Evolutionary conservation across 805 yeast genomes (phyloP).

Genomic region (Candida sithepensis): DNA sequence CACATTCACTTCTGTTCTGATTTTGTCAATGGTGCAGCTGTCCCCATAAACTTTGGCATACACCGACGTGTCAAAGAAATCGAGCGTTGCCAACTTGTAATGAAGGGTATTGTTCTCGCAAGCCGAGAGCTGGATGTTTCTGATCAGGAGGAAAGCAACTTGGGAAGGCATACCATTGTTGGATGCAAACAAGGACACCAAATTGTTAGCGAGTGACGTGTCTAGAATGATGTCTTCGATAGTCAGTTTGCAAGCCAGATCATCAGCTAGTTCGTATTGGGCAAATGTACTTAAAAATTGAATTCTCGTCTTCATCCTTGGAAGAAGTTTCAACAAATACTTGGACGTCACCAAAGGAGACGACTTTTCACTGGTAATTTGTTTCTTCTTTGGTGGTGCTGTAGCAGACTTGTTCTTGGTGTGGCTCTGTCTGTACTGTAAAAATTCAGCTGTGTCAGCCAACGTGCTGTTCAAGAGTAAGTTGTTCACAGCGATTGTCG

Average conservation of each 20-base stretch:
- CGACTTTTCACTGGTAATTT: neutral
- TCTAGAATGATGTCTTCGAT: conserved; percentile 27
- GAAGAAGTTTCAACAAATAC: conserved; percentile 13
- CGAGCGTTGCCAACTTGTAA: conserved; percentile 14
- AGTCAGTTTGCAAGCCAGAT: conserved; percentile 8
- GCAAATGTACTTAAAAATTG: conserved; percentile 23
- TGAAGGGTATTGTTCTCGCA: conserved; percentile 5
- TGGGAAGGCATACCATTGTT: conserved; percentile 13
- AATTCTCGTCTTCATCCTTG: conserved; percentile 21
- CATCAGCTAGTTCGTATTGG: conserved; percentile 11
- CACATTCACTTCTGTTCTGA: conserved; percentile 7
- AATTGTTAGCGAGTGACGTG: conserved; percentile 23
- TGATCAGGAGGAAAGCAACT: conserved; percentile 13
- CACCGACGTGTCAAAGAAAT: conserved; percentile 12
- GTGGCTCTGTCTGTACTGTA: neutral
- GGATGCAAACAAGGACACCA: conserved; percentile 21
- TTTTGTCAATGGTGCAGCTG: conserved; percentile 1
- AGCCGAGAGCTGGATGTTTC: conserved; percentile 21
- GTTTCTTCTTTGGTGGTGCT: neutral
- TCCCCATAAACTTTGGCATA: conserved; percentile 10
- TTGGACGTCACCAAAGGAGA: neutral
- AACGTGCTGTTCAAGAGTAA: conserved; percentile 13
- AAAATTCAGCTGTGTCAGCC: conserved; percentile 10
- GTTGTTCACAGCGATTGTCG: conserved; percentile 20
- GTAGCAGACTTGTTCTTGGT: too few species aligned